A percentile compares a stretch with the other conserved stretches of the same genome.
Evolutionary conservation across 257 asterid species (phyloP).

Genomic region (Penstemon newberryi): DNA sequence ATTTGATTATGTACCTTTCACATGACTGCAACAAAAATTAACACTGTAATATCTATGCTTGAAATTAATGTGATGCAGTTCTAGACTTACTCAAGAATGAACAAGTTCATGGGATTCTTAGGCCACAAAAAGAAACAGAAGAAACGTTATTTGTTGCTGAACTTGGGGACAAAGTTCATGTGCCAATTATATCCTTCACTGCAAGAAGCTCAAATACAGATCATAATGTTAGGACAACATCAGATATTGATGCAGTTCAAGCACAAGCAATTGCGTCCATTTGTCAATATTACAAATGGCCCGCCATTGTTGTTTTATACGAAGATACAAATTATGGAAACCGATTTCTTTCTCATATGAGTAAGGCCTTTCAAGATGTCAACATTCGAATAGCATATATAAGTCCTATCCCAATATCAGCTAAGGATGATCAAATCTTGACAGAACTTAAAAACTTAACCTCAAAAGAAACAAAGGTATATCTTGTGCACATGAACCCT

Average conservation of each 20-base stretch:
- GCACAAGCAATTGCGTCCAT: conserved; percentile 45
- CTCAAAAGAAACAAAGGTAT: conserved; percentile 34
- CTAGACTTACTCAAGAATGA: conserved; percentile 36
- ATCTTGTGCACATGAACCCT: conserved; percentile 47
- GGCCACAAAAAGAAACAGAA: conserved; percentile 33
- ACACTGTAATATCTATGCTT: no score
- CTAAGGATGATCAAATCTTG: conserved; percentile 14
- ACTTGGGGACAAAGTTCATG: conserved; percentile 32
- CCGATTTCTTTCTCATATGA: conserved; percentile 36
- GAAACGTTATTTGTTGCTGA: conserved; percentile 21
- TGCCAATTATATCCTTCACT: conserved; percentile 32
- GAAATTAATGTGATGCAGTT: conserved; percentile 26
- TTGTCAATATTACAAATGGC: conserved; percentile 44
- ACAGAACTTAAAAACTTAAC: conserved; percentile 26
- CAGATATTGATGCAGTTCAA: conserved; percentile 32
- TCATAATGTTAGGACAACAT: conserved; percentile 19
- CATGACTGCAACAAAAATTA: no score
- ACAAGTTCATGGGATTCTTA: conserved; percentile 41
- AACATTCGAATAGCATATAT: conserved; percentile 20
- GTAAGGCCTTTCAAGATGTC: conserved; percentile 30
- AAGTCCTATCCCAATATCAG: conserved; percentile 31
- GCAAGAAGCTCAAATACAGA: conserved; percentile 22
- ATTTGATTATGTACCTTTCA: no score
- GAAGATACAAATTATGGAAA: conserved; percentile 41
- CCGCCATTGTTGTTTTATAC: conserved; percentile 33